Base-by-base conservation (phyloP, 208 protist species). In the Trichomonas gallinae region DNA sequence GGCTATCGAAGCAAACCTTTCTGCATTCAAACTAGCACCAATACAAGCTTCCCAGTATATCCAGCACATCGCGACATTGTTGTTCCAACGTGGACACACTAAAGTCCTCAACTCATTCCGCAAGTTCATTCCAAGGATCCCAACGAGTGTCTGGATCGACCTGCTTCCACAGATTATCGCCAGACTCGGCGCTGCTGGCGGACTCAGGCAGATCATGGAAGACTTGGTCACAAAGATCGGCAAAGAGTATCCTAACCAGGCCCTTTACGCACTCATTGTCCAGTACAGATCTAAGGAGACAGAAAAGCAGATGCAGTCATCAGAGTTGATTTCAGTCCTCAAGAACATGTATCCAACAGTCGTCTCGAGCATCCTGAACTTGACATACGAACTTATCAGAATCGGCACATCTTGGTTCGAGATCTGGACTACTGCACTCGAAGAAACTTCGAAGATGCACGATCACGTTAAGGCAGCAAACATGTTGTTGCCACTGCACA, bases 111-210 rank as follows among this genome's bases (percentile, higher is more conserved):
- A 72, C 26, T 72, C 58, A n/a, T 72, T 72, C 58, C 58, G 58
- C 58, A 72, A 72, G 26, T 72, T 72, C 58, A 72, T 72, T 72
- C 58, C 58, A 72, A 72, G 58, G 26, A 72, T 72, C 26, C 58
- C 58, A 72, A 72, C 87, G 3, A 93, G 45, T 48, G 6, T 13
- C 8, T 93, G 87, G 87, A 38, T 93, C 21, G 44, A 93, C 10
- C 4, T 93, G 26, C 44, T 93, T 48, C 44, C 87, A 93, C 87
- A 93, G 46, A 93, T 93, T 15, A 93, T 93, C n/a, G 87, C 87
- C 6, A 23, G 44, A 48, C 10, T 93, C 6, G 36, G 45, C 38
- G 42, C 44, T 38, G 44, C 31, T 51, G 26, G 40, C 13, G 13
- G 15, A 34, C 31, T 93, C 9, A 34, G 11, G 8, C 11, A 93